Evolutionary conservation across 2,329 filamentous ascomycete genomes (phyloP), one percentile per base, ranked within the genome.

Genomic region (Stromatinia cepivora): DNA sequence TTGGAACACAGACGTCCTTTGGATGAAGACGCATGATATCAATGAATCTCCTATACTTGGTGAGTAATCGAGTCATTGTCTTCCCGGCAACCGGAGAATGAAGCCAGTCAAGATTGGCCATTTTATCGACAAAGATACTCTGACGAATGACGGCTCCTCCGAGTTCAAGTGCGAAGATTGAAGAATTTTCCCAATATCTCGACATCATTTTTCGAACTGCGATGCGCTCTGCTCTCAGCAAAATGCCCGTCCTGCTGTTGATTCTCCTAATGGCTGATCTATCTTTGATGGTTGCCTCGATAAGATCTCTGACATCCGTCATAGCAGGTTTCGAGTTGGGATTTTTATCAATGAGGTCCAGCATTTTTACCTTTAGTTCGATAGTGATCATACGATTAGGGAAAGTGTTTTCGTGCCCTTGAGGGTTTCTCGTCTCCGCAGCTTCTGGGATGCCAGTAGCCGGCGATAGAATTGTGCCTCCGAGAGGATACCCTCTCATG

Each of bases 41-140:
- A 22, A 91, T 80, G 79, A 92, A 93, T 4, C 88, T 84, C 3
- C 79, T 61, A 75, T 92, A 92, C 76, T 92, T 93, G 3, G 75
- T 76, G 5, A 92, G 80, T 0, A 92, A 81, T 0, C 91, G 85
- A 0, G 77, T 72, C 86, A 92, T 92, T 0, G 90, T 94, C 0
- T 84, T 80, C 4, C 79, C 80, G 0, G 88, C 84, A 0, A 87
- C 82, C 0, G 91, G 91, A 36, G 88, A 91, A 78, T 92, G 91
- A 1, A 94, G 81, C 92, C 91, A 94, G 79, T 93, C 90, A 59
- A 94, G 87, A 73, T 85, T 83, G 73, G 86, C 84, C 91, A 94
- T 94, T 81, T 94, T 92, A 70, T 88, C 86, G 3, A 88, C 80
- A 73, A 92, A 92, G 59, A 85, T 81, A 25, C 87, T 85, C 76